Evolutionary conservation across 192 early-diverging fungal genomes (phyloP).

Genomic region (Coemansia sp.): DNA sequence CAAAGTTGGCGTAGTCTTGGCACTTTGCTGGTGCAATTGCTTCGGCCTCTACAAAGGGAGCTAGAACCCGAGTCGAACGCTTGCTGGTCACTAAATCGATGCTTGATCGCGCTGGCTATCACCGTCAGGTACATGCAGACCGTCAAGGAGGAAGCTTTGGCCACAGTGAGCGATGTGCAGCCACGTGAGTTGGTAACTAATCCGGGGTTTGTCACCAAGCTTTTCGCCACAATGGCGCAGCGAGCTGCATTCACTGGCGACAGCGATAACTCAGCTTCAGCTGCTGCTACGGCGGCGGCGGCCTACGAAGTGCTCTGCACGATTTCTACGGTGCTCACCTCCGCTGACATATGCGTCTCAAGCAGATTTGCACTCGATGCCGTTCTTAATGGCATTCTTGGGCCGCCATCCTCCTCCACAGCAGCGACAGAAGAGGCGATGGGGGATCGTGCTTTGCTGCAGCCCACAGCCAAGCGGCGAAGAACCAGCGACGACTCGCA

Average conservation of each 20-base stretch:
- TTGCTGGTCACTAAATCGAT: slow-evolving; percentile 5
- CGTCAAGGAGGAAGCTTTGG: background rate
- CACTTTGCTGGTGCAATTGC: slow-evolving; percentile 23
- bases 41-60: slow-evolving; percentile 1
- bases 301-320: slow-evolving; percentile 3
- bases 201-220: slow-evolving; percentile 15
- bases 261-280: background rate
- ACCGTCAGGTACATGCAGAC: slow-evolving; percentile 33
- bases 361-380: slow-evolving; percentile 18
- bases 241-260: background rate
- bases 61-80: background rate
- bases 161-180: background rate
- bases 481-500: background rate
- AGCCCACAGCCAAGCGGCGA: background rate
- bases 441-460: background rate
- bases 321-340: background rate
- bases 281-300: slow-evolving; percentile 8
- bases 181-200: slow-evolving; percentile 4
- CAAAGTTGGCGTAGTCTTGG: slow-evolving; percentile 44
- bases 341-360: background rate
- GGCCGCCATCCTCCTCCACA: no score
- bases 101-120: slow-evolving; percentile 13
- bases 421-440: background rate
- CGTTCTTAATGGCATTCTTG: slow-evolving; percentile 22
- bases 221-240: slow-evolving; percentile 13